phyloP scores from a whole-genome alignment of 179 eudicot genomes.

The Silene vulgaris region DNA sequence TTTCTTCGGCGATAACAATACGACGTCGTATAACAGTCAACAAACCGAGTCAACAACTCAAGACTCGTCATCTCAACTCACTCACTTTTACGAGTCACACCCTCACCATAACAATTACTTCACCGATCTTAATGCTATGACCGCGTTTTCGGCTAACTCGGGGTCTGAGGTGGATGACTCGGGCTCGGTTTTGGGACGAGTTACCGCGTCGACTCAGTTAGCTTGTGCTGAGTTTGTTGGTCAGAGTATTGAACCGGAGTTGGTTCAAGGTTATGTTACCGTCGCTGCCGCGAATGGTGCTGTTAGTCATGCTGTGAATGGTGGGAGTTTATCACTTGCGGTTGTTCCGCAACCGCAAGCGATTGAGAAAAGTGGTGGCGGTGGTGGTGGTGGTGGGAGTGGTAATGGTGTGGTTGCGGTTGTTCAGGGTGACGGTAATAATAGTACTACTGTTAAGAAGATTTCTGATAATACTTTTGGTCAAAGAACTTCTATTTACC shows the following conservation, averaged over 20 bases:
- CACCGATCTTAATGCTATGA: conserved; percentile 36
- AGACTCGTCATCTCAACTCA: conserved; percentile 61
- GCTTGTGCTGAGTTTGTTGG: conserved; percentile 38
- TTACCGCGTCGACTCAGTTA: conserved; percentile 25
- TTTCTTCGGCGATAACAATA: conserved; percentile 55
- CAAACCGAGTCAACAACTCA: conserved; percentile 47
- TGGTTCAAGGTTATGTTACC: conserved; percentile 21
- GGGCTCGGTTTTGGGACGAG: conserved; percentile 19
- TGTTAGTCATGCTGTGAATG: background rate
- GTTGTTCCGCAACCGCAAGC: conserved; percentile 32
- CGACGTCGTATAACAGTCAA: conserved; percentile 36
- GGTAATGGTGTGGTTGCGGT: conserved; percentile 23
- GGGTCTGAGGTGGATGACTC: conserved; percentile 92
- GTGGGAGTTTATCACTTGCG: conserved; percentile 52
- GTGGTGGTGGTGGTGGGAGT: background rate
- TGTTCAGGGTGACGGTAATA: conserved; percentile 36
- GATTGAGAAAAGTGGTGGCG: conserved; percentile 15
- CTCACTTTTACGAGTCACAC: conserved; percentile 56
- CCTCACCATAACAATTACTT: conserved; percentile 33
- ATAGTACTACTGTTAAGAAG: conserved; percentile 51
- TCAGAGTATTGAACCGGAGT: conserved; percentile 49
- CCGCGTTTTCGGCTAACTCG: conserved; percentile 71
- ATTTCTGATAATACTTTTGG: conserved; percentile 77
- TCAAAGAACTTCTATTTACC: conserved; percentile 83
- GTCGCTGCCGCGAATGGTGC: background rate